Evolutionary conservation across 331 rosid genomes (phyloP), one percentile per base, ranked within the genome.

Genomic region (Quercus lobata): DNA sequence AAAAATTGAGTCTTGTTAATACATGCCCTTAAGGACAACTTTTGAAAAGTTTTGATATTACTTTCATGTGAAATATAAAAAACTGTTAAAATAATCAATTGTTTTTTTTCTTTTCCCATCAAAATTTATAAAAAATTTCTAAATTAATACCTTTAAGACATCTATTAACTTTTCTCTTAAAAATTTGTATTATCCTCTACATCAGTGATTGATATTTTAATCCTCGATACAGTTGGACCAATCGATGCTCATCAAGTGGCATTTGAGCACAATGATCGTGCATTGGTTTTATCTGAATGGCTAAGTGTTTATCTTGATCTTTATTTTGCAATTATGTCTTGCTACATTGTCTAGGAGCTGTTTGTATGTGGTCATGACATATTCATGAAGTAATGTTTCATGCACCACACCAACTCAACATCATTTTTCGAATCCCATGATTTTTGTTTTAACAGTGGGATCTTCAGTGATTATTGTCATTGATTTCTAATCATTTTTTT

Each of bases 341-440:
- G 17, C 54, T 19, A 35, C 25, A 34, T 19, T 35, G 17, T 35
- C 53, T 19, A 8, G 53, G n/a, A 34, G 35, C 21, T 19, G 69
- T 60, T 55, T 57, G 56, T 57, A 25, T 69, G 72, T 69, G 76
- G 74, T 69, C 78, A 83, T 73, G 73, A 73, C 86, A 88, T 82
- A 58, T 65, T 81, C 37, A 86, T 83, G 76, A 30, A 82, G 30
- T 55, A 58, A 80, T 80, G 89, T 91, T 87, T 74, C 56, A 44
- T 93, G 97, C 82, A 84, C 76, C 86, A 74, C 89, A 90, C 92
- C 92, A 82, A 71, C 93, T 82, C 30, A 89, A 83, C 98, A 93
- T 85, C 86, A 89, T 88, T 82, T 89, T 82, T 85, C 79, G 90
- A 83, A 90, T 89, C 91, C 91, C 90, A 93, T 90, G 57, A 93